phyloP scores from a whole-genome alignment of 306 rosid species.

The Glycine latifolia region DNA sequence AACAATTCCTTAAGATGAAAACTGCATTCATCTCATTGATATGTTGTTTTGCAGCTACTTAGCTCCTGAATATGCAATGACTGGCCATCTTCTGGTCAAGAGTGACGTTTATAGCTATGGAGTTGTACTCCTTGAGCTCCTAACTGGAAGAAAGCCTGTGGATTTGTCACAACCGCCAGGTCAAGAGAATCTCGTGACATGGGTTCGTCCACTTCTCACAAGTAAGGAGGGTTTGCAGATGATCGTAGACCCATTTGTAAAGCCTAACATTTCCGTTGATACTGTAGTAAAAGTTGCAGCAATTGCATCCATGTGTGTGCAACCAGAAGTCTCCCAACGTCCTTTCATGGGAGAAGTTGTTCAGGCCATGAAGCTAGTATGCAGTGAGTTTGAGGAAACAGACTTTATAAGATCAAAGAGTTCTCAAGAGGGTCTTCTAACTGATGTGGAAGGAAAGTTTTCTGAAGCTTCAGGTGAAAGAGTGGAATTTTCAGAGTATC shows the following conservation, averaged over 20 bases:
- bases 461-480: conserved; percentile 41
- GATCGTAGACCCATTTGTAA: conserved; percentile 74
- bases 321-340: conserved; percentile 91
- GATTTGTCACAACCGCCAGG: conserved; percentile 91
- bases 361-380: conserved; percentile 94
- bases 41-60: conserved; percentile 73
- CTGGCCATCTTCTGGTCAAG: conserved; percentile 95
- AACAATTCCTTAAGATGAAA: conserved; percentile 23
- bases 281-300: conserved; percentile 84
- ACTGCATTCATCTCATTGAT: conserved; percentile 29
- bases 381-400: conserved; percentile 78
- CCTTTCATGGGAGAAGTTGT: conserved; percentile 99
- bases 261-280: conserved; percentile 59
- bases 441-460: conserved; percentile 47
- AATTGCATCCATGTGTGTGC: conserved; percentile 97
- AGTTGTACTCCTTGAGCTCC: conserved; percentile 93
- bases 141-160: conserved; percentile 96
- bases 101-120: conserved; percentile 99
- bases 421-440: conserved; percentile 55
- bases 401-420: conserved; percentile 55
- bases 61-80: conserved; percentile 99
- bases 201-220: conserved; percentile 94
- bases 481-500: conserved; percentile 39
- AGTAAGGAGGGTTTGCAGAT: conserved; percentile 73
- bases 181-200: conserved; percentile 90